Base-by-base conservation (phyloP, 768 basidiomycete species). In the Panaeolus papilionaceus region DNA sequence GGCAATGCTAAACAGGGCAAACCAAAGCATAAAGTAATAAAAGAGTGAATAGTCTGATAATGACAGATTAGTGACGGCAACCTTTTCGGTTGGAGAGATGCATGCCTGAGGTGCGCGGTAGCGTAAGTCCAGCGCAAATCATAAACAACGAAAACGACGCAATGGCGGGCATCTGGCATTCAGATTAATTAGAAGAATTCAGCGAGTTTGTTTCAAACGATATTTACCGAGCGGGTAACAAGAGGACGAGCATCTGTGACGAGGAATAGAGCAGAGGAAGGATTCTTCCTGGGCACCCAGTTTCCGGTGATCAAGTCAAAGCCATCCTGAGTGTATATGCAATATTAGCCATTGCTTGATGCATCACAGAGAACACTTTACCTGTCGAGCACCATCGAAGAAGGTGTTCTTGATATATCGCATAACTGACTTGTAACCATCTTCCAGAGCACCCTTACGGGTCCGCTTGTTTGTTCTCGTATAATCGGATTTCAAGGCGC, bases 371-470 rank as follows among this genome's bases (percentile, higher is more conserved):
- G 38, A 20, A 51, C 54, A 71, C 78, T 63, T 33, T 61, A 92
- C 92, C 84, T 97, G 95, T 74, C 96, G 83, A 62, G 95, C 85
- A 7, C 98, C 98, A 77, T 99, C 98, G 70, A 98, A 92, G 80
- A 94, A 94, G 75, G 97, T 99, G 83, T 99, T 99, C 84, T 92
- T 96, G 71, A 98, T 74, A 75, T 99, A 99, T 68, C 98, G 88
- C 80, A 88, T 83, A 0, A 88, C 76, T 26, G 92, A 91, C 77
- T 98, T 99, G 78, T 88, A 84, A 0, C 93, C 93, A 78, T 99
- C 98, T 73, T 95, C 90, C 44, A 98, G 72, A 28, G 80, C 76
- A 38, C 98, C 98, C 68, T 90, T 87, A 63, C 82, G 87, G 2
- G 95, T 96, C 39, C 98, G 86, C 77, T 92, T 91, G 73, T 95